Evolutionary conservation across 176 grass and related monocot species (phyloP), one percentile per base, ranked within the genome.

Genomic region (Triticum monococcum): DNA sequence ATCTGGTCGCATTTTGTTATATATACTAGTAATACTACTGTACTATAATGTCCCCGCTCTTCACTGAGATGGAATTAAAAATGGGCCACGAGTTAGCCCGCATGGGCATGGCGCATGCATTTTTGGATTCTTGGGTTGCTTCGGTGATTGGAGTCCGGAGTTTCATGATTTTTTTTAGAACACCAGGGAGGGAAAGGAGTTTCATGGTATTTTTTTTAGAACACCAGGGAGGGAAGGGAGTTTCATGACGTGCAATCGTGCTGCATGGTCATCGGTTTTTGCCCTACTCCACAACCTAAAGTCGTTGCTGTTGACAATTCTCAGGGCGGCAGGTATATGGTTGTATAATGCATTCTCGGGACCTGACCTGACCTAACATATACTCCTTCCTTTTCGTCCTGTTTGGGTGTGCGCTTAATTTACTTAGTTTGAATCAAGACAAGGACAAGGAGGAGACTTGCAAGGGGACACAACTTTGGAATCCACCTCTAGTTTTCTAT

Each of bases 211-310:
- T 30, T 30, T 52, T 52, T 54, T 54, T 54, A 54, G 16, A 54
- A 2, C 0, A 54, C 0, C 50, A 54, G 16, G 16, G 50, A 54
- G 50, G 50, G 5, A 17, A 6, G 18, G 0, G 16, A 54, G 50
- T 54, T 54, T 18, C 5, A 18, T 54, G 16, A 18, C 7, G 0
- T 2, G 11, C 43, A 13, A 13, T 12, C 4, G 4, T 3, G 24
- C 12, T 3, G 24, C 12, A 82, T 83, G 80, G 86, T 78, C 72
- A 88, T 25, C 59, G 77, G 18, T 7, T 60, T 18, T 54, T 54
- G 33, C 31, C 79, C 71, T 54, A 60, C 48, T 77, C 35, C 67
- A 68, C 6, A n/a, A 8, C 46, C 46, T 7, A 81, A 66, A 28
- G 41, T 56, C 40, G 12, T 18, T 64, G 26, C 5, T 67, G 13